These are phyloP conservation scores for Ganoderma boninense DNA, from an alignment of 1,284 basidiomycete species.

Conservation along the genomic window DNA sequence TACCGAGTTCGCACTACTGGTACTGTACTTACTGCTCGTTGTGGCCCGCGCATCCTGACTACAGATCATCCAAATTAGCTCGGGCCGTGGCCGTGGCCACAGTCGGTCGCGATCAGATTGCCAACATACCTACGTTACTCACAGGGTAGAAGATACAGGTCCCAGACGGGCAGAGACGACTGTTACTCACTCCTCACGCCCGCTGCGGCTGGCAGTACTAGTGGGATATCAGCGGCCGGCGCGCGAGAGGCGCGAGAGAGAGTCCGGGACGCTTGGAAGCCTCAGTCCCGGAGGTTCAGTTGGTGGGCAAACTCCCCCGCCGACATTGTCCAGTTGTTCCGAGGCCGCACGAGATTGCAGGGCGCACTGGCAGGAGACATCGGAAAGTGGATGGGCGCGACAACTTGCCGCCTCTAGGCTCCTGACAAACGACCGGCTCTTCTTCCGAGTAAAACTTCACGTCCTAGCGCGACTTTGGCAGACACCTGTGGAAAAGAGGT, in stretches of 20 bases:
- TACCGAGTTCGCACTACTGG: neutral
- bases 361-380: neutral
- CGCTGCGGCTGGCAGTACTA: neutral
- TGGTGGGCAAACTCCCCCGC: neutral
- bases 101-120: neutral
- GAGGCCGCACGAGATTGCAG: neutral
- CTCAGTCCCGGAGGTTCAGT: neutral
- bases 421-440: too few relatives aligned
- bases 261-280: neutral
- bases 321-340: neutral
- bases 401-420: neutral
- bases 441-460: neutral
- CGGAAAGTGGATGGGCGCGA: neutral
- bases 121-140: neutral
- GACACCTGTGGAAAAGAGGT: neutral
- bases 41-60: neutral
- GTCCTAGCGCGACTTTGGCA: neutral
- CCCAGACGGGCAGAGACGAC: neutral
- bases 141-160: neutral
- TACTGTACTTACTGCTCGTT: neutral
- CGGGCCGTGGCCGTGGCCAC: neutral
- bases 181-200: neutral
- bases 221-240: neutral
- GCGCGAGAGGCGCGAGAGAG: neutral
- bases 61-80: neutral